Base-by-base conservation (phyloP, 768 basidiomycete genomes). In the Suillus tomentosus region DNA sequence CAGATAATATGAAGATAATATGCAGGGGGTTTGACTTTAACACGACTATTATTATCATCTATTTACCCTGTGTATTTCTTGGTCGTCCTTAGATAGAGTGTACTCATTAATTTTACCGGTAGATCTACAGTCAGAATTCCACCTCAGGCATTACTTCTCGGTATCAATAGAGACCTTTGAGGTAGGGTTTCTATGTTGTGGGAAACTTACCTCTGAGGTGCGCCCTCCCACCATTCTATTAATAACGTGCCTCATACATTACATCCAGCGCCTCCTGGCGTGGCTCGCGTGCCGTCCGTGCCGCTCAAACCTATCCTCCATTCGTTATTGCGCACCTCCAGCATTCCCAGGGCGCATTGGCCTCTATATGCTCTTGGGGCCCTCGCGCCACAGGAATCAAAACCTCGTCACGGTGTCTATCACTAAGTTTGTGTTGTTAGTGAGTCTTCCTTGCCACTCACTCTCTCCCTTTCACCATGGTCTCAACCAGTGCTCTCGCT, bases 131-230 rank as follows among this genome's bases (percentile, higher is more conserved):
- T 19, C 24, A 24, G 24, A 24, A 24, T 24, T 24, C 24, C 27
- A 27, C 27, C 27, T 27, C 27, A 27, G 27, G 27, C 27, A 27
- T 27, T 27, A 27, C 27, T 27, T 27, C 27, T 27, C 27, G 27
- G 27, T 3, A 27, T 27, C 27, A 27, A 27, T 27, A 27, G 27
- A 56, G 61, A 58, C 53, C 53, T 51, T 34, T 53, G 22, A 62
- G 62, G 53, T 53, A 14, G 42, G 62, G 47, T 62, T 56, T 39
- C 6, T 58, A 42, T 62, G 62, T 62, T 53, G 36, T 34, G 34
- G 37, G 27, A 24, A 62, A 62, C 27, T 40, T 50, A 53, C 53
- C 62, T 55, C 50, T 54, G 19, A 57, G 53, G 42, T 40, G 22
- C 48, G 3, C 62, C 43, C 57, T 45, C 22, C 57, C 24, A 15